Evolutionary conservation across 1,284 basidiomycete species (phyloP).

Genomic region (Heterobasidion annosum): DNA sequence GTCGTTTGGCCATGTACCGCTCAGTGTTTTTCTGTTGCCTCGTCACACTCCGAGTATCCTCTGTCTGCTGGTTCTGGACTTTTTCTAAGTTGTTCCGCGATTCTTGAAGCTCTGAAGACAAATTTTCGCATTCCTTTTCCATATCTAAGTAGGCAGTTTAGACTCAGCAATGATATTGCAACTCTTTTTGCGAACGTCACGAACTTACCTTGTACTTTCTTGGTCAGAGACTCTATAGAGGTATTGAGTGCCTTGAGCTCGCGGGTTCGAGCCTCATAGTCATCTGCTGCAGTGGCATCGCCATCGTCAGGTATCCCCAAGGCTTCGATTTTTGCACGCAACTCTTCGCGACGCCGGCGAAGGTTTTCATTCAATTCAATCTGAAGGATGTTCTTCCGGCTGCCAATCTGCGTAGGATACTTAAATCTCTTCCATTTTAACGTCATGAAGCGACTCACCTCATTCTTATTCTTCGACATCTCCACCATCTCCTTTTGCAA

Average conservation of each 20-base stretch:
- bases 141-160: slow-evolving; percentile 32
- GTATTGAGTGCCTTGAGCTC: slow-evolving; percentile 63
- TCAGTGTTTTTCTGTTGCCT: slow-evolving; percentile 93
- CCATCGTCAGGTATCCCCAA: slow-evolving; percentile 61
- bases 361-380: slow-evolving; percentile 92
- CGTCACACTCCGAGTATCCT: slow-evolving; percentile 80
- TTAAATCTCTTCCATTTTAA: not conserved
- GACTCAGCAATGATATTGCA: not conserved
- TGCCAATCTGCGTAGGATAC: slow-evolving; percentile 49
- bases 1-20: slow-evolving; percentile 86
- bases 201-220: slow-evolving; percentile 53
- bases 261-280: slow-evolving; percentile 57
- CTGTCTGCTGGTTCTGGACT: slow-evolving; percentile 73
- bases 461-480: slow-evolving; percentile 58
- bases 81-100: slow-evolving; percentile 63
- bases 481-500: slow-evolving; percentile 67
- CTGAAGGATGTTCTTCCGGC: slow-evolving; percentile 75
- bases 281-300: slow-evolving; percentile 46
- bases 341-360: slow-evolving; percentile 68
- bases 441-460: slow-evolving; percentile 38
- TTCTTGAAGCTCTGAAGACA: slow-evolving; percentile 59
- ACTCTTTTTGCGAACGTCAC: not conserved
- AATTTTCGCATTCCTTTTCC: slow-evolving; percentile 65
- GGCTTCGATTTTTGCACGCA: slow-evolving; percentile 70
- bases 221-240: slow-evolving; percentile 57